These are phyloP conservation scores for Cytospora paraplurivora DNA, from an alignment of 2,329 filamentous ascomycete genomes.

Conservation along the genomic window DNA sequence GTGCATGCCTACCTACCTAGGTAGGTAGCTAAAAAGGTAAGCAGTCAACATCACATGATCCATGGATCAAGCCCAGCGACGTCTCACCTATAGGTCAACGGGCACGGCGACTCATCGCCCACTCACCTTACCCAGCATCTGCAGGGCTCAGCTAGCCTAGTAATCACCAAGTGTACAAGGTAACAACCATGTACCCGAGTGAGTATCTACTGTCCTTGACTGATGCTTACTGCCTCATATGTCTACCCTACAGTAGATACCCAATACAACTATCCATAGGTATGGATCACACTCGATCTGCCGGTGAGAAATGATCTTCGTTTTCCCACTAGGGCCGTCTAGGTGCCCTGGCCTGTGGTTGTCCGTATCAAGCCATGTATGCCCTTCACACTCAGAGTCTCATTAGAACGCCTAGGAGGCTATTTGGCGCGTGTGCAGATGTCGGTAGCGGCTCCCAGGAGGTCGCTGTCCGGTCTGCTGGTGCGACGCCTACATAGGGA, in stretches of 20 bases:
- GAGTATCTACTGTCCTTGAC: neutral
- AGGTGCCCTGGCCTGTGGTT: neutral
- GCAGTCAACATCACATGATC: neutral
- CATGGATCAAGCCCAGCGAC: neutral
- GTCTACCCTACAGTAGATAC: neutral
- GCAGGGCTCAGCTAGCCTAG: neutral
- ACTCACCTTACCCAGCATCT: conserved; percentile 1
- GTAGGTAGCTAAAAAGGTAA: neutral
- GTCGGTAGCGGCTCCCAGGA: neutral
- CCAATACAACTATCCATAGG: neutral
- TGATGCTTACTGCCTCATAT: neutral
- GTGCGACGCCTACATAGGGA: conserved; percentile 7
- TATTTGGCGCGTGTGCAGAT: neutral
- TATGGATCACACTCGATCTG: no score
- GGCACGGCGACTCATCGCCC: neutral
- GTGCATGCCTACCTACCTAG: no score
- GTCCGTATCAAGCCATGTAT: neutral
- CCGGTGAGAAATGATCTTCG: neutral
- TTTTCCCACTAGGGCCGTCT: neutral
- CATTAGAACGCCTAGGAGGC: neutral
- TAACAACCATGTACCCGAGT: no score
- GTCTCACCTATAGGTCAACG: neutral
- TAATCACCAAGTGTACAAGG: neutral
- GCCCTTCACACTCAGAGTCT: neutral
- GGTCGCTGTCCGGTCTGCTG: conserved; percentile 3